Conservation (phyloP, 345 rosid genomes). For the Passiflora organensis region DNA sequence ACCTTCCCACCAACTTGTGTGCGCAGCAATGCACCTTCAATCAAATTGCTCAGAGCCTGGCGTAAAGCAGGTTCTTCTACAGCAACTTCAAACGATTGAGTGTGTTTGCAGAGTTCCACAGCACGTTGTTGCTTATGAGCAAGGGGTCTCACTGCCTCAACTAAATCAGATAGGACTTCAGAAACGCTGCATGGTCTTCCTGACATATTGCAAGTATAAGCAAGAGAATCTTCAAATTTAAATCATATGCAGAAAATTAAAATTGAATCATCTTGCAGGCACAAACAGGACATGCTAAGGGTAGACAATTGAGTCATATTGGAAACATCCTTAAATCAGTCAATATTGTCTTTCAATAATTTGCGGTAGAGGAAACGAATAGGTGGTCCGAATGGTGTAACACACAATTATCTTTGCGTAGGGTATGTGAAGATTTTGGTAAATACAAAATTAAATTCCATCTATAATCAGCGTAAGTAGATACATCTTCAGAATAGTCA, state of each 20-base stretch:
- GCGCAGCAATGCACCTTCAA: conserved; percentile 92
- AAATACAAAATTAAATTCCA: too few relatives aligned
- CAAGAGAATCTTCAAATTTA: conserved; percentile 6
- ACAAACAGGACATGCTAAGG: background rate
- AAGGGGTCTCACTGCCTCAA: conserved; percentile 74
- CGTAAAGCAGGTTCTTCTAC: conserved; percentile 81
- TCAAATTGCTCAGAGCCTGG: conserved; percentile 88
- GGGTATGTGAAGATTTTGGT: too few relatives aligned
- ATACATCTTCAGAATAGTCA: conserved; percentile 6
- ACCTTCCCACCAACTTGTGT: conserved; percentile 76
- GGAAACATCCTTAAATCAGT: too few relatives aligned
- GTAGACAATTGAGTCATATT: background rate
- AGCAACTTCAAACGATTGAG: conserved; percentile 61
- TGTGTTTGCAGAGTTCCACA: conserved; percentile 50
- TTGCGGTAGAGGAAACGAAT: too few relatives aligned
- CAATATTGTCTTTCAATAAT: too few relatives aligned
- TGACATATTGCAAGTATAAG: conserved; percentile 59
- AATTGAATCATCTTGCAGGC: conserved; percentile 1
- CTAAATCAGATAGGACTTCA: conserved; percentile 65
- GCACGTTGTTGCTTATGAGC: conserved; percentile 69
- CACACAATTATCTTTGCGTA: too few relatives aligned
- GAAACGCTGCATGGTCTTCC: conserved; percentile 92
- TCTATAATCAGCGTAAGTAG: too few relatives aligned
- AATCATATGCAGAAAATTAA: conserved; percentile 7
- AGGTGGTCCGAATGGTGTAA: too few relatives aligned